phyloP scores from a whole-genome alignment of 2,329 filamentous ascomycete genomes.

The Ceratocystis lukuohia region DNA sequence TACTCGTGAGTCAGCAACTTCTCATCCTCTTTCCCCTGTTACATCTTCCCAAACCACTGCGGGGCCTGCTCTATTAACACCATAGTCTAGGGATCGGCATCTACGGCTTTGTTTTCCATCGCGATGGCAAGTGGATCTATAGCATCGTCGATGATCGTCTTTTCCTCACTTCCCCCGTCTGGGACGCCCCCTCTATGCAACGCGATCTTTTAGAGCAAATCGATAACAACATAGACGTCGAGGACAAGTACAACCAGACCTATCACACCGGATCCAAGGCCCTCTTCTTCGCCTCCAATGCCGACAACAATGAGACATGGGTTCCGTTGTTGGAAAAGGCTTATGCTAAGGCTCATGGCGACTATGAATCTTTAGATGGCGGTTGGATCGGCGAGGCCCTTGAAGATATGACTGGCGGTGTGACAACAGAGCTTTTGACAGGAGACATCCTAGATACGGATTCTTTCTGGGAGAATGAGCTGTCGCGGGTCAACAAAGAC shows the following conservation, averaged over 20 bases:
- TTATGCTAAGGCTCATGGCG: constrained; percentile 72
- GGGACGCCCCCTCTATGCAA: constrained; percentile 65
- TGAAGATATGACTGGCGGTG: constrained; percentile 48
- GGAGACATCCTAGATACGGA: constrained; percentile 52
- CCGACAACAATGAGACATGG: constrained; percentile 70
- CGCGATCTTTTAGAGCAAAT: constrained; percentile 62
- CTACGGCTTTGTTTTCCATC: constrained; percentile 79
- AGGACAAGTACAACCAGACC: constrained; percentile 55
- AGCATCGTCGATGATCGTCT: constrained; percentile 87
- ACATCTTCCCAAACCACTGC: background rate
- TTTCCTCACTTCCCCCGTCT: constrained; percentile 68
- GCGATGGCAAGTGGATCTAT: constrained; percentile 84
- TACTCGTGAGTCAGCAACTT: constrained; percentile 32
- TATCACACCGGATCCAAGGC: constrained; percentile 66
- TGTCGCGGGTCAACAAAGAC: constrained; percentile 64
- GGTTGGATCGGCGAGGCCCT: constrained; percentile 53
- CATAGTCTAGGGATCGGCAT: constrained; percentile 47
- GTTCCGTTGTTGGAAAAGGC: constrained; percentile 69
- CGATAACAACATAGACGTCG: constrained; percentile 54
- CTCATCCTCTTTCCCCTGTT: background rate
- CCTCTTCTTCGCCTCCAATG: constrained; percentile 64
- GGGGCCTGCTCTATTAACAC: background rate
- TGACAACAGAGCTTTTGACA: constrained; percentile 52
- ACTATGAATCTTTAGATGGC: constrained; percentile 57
- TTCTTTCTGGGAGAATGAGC: constrained; percentile 62